Evolutionary conservation across 768 basidiomycete genomes (phyloP), one percentile per base, ranked within the genome.

Genomic region (Cystobasidium tubakii): DNA sequence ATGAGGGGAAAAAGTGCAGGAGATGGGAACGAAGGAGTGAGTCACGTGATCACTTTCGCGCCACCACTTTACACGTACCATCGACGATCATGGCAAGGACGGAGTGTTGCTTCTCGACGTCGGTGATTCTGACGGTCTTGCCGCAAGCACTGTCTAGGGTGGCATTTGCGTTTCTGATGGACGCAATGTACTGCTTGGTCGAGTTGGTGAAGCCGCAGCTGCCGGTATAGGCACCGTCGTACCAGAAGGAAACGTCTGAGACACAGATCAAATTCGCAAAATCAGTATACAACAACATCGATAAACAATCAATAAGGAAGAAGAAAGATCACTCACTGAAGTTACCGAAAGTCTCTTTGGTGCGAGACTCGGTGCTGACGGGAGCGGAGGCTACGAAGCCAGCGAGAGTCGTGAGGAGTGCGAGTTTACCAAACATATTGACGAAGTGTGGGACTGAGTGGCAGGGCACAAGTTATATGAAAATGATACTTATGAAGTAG

Each of bases 141-240:
- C 55, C 55, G 54, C 69, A 71, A 39, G 55, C 54, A 39, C 33
- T 55, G 19, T 60, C 54, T 21, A 13, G n/a, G 10, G 27, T 19
- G 27, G 53, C 54, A 44, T 27, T 39, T 54, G n/a, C n/a, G 33
- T 53, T 60, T 23, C 54, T 71, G 69, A 71, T 43, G 27, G 69
- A 55, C 1, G 44, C 69, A 60, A 71, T 46, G 44, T 57, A 71
- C 31, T 71, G 36, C 50, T 36, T 71, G 69, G 33, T 46, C 2
- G 33, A 60, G 54, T 60, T 71, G 69, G 50, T 60, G 33, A 12
- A 60, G 69, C 69, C 69, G 54, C 69, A 71, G 54, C 54, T 57
- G 69, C 44, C 63, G 25, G 34, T 46, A 29, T 42, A 65, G 17
- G 13, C 36, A 29, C 36, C 43, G 36, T 27, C 34, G 33, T 36